Percentiles rank a stretch among this genome's conserved stretches.
phyloP scores from a whole-genome alignment of 176 grass and related monocot genomes.

The Aegilops longissima region DNA sequence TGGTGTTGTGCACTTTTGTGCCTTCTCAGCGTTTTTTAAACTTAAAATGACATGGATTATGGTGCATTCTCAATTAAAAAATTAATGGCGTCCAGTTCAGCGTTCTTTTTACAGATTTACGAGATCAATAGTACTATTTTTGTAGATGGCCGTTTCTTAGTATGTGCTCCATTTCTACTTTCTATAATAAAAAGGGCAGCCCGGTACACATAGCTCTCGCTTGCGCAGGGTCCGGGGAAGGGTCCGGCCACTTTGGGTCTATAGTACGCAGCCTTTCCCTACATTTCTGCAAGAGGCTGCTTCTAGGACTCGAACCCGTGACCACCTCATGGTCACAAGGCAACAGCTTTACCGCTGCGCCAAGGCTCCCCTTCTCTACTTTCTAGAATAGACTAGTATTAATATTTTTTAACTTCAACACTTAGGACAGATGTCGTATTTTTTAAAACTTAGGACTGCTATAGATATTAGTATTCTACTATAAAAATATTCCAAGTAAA shows the following conservation, averaged over 20 bases:
- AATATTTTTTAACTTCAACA: neutral
- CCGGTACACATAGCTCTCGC: too few relatives aligned
- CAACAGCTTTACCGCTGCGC: too few relatives aligned
- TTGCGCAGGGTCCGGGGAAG: too few relatives aligned
- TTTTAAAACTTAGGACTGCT: neutral
- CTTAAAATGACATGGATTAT: neutral
- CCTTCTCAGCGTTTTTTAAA: neutral
- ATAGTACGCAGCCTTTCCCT: too few relatives aligned
- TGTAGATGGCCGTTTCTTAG: neutral
- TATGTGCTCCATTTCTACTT: neutral
- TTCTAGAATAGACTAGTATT: neutral
- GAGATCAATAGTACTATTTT: neutral
- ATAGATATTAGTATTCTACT: conserved; percentile 1
- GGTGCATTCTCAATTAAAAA: neutral
- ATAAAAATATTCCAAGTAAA: conserved; percentile 6
- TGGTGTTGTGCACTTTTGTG: neutral
- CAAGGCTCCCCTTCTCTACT: neutral
- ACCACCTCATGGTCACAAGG: too few relatives aligned
- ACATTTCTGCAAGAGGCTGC: too few relatives aligned
- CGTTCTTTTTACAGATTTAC: conserved; percentile 1
- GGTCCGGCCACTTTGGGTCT: too few relatives aligned
- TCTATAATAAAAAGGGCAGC: neutral
- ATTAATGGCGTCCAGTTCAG: neutral
- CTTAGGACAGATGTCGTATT: neutral
- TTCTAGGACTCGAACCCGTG: too few relatives aligned